phyloP scores from a whole-genome alignment of 139 green algal genomes.

The Chlorella sp. region DNA sequence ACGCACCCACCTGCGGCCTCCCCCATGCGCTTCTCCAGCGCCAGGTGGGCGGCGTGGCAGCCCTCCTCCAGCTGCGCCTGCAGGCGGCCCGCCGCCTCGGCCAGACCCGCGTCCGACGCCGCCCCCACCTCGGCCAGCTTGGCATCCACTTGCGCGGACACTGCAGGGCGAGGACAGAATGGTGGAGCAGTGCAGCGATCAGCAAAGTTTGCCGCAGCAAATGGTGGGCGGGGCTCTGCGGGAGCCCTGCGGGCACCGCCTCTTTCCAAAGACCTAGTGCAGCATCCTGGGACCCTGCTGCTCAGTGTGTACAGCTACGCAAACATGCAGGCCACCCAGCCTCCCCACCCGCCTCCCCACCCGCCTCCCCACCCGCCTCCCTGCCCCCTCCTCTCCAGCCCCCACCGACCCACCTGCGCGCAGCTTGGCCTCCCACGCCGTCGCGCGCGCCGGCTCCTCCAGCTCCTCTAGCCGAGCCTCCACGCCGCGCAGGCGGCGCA shows the following conservation, averaged over 20 bases:
- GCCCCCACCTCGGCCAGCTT: constrained; percentile 3
- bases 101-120: not conserved
- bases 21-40: not conserved
- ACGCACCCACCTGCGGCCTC: constrained; percentile 15
- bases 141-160: constrained; percentile 6
- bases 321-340: no score
- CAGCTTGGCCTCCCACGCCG: constrained; percentile 1
- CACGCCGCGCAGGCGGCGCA: constrained; percentile 1
- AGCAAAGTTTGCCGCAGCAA: not conserved
- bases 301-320: no score
- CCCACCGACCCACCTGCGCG: not conserved
- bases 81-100: not conserved
- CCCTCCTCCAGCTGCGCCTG: not conserved
- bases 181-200: not conserved
- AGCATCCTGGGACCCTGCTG: no score
- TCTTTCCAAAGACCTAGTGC: no score
- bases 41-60: constrained; percentile 9
- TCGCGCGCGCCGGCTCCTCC: not conserved
- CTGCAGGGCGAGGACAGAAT: not conserved
- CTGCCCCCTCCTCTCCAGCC: not conserved
- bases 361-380: not conserved
- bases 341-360: not conserved
- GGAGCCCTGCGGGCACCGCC: not conserved
- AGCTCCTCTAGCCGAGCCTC: constrained; percentile 19
- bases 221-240: not conserved